Conservation (phyloP, 2,329 filamentous ascomycete genomes). For the Fusarium ambrosium region DNA sequence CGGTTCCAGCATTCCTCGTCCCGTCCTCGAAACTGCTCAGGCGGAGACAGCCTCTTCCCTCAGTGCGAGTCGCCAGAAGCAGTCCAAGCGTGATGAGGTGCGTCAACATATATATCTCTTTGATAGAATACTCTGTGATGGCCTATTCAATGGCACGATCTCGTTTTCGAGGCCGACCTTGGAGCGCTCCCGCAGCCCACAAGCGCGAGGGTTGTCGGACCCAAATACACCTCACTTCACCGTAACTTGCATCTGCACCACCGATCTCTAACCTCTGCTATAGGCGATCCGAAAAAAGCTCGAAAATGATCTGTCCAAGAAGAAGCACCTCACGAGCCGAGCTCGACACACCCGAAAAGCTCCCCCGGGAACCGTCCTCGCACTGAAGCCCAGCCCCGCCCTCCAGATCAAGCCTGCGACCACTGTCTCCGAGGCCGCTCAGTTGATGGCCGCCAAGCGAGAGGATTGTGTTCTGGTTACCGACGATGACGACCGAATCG, state of each 20-base stretch:
- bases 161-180: not conserved
- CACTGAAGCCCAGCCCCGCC: conserved; percentile 93
- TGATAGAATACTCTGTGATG: not conserved
- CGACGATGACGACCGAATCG: conserved; percentile 97
- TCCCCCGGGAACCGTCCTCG: conserved; percentile 94
- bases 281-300: conserved; percentile 97
- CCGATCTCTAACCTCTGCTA: conserved; percentile 36
- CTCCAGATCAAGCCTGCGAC: conserved; percentile 97
- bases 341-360: conserved; percentile 91
- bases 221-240: conserved; percentile 35
- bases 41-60: conserved; percentile 77
- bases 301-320: conserved; percentile 97
- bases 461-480: conserved; percentile 98
- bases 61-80: conserved; percentile 95
- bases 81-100: conserved; percentile 99
- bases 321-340: conserved; percentile 84
- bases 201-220: not conserved
- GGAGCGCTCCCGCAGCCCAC: not conserved
- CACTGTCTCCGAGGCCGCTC: conserved; percentile 94
- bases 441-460: conserved; percentile 98
- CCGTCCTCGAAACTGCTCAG: conserved; percentile 70
- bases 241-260: conserved; percentile 10
- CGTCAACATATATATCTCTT: conserved; percentile 50
- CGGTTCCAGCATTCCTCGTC: conserved; percentile 78
- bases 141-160: not conserved